Base-by-base conservation (phyloP, 1,139 yeast species). In the Schwanniomyces etchellsii region DNA sequence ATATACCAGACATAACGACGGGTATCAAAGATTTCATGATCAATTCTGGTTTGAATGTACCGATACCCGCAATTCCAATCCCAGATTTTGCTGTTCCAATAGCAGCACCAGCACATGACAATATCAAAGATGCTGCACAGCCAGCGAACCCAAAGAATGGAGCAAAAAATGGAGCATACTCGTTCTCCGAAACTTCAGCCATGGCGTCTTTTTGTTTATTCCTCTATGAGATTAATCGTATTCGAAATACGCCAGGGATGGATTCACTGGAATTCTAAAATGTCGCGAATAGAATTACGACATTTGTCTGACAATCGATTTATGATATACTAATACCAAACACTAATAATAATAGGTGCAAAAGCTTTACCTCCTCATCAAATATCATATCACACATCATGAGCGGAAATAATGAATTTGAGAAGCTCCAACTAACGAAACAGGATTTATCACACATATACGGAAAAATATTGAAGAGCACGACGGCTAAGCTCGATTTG, bases 81-180 rank as follows among this genome's bases (percentile, higher is more conserved):
- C 99, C 99, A 27, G 96, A 85, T 63, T 93, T 93, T 43, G 97
- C 97, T 10, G 98, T 91, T 33, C 99, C 99, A 45, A 88, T 81
- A 39, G 97, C 96, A 16, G 98, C 98, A 38, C 99, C 98, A 16
- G 89, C 80, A 55, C 94, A 83, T 29, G 94, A 81, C 40, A 89
- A 69, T 24, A 85, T 74, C 83, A 86, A 84, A 33, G 96, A 95
- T 31, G 86, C 80, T 5, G 94, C 86, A 64, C 96, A 88, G 32
- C 93, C 95, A 26, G 95, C 95, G 59, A 88, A 86, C 28, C 97
- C 97, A 54, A 89, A 80, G 58, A 89, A 88, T 36, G 96, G 96
- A 10, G 96, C 96, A 63, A 81, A 88, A 24, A 78, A 77, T 29
- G 96, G 96, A 21, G 84, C 70, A 52, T 74, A 80, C 52, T 80